These are phyloP conservation scores for Kodamaea laetipori DNA, from an alignment of 805 yeast genomes.

Conservation along the genomic window DNA sequence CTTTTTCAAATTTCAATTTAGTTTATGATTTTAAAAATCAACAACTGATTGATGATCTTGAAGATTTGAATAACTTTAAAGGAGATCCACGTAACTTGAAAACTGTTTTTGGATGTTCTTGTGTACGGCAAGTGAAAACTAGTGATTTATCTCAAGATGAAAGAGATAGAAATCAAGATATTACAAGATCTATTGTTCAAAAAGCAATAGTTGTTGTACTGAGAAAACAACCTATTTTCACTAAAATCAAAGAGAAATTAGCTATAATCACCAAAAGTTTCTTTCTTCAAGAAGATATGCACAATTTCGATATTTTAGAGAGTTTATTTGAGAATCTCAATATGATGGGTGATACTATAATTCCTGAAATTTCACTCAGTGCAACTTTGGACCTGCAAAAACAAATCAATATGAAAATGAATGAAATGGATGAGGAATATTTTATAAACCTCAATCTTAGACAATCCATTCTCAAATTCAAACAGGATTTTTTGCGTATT, in stretches of 20 bases:
- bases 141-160: slow-evolving; percentile 53
- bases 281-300: slow-evolving; percentile 78
- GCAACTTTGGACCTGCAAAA: slow-evolving; percentile 23
- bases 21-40: slow-evolving; percentile 61
- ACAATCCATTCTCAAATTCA: slow-evolving; percentile 60
- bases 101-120: slow-evolving; percentile 92
- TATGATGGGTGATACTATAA: slow-evolving; percentile 17
- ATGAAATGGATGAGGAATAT: slow-evolving; percentile 40
- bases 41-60: slow-evolving; percentile 47
- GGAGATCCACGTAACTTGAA: slow-evolving; percentile 45
- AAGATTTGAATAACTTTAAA: slow-evolving; percentile 33
- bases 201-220: slow-evolving; percentile 88
- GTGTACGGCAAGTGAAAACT: slow-evolving; percentile 79
- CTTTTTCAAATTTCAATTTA: slow-evolving; percentile 86
- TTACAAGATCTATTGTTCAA: slow-evolving; percentile 86
- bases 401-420: slow-evolving; percentile 16
- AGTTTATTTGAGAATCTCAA: slow-evolving; percentile 69
- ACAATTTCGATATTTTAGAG: slow-evolving; percentile 66
- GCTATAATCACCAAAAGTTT: slow-evolving; percentile 86
- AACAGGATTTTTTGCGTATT: slow-evolving; percentile 59
- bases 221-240: slow-evolving; percentile 76
- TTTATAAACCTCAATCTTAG: slow-evolving; percentile 72
- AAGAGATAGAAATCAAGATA: slow-evolving; percentile 54
- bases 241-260: slow-evolving; percentile 85
- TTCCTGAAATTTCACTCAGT: slow-evolving; percentile 17